Evolutionary conservation across 345 rosid species (phyloP), one percentile per base, ranked within the genome.

Genomic region (Eutrema yunnanense): DNA sequence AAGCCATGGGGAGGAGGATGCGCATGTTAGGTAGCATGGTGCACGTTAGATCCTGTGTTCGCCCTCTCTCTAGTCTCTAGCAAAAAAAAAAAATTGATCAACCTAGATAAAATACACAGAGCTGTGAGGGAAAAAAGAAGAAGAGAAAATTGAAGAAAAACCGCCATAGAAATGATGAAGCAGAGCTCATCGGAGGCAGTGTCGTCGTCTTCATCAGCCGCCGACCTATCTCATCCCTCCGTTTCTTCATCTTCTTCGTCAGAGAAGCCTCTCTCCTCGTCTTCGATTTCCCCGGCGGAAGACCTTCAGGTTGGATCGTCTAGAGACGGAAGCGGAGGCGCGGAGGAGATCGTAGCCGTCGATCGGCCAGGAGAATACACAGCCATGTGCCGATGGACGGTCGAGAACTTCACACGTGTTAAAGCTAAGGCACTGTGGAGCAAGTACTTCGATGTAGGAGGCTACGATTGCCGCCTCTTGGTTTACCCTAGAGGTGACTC

Each of bases 401-500:
- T 95, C 4, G 84, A 86, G 30, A 78, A 81, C 77, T 90, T 95
- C 50, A 85, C 96, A 1, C 87, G 88, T 75, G 83, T 92, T 59
- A 95, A 90, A 76, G 96, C 96, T 48, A 83, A 89, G 84, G 93
- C 96, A 71, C 83, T 89, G 9, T 95, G 96, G 98, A 90, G 99
- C 72, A 88, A 86, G 87, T 95, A 95, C 85, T 90, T 95, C 69
- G 99, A 92, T 86, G 97, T 95, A 9, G 99, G 99, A 8, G 97
- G 98, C 19, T 95, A 88, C 76, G 98, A 95, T 88, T 95, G 99
- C 58, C 96, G 99, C 56, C 84, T 95, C 40, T 32, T 95, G 16
- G 86, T 95, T 50, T 95, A 95, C 84, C 99, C 99, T 49, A 92
- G 86, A 73, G 99, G 99, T 10, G 99, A 95, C 69, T 92, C 98